A percentile compares a stretch with the other conserved stretches of the same genome.
Conservation (phyloP, 805 yeast genomes). For the Yamadazyma nakazawae region DNA sequence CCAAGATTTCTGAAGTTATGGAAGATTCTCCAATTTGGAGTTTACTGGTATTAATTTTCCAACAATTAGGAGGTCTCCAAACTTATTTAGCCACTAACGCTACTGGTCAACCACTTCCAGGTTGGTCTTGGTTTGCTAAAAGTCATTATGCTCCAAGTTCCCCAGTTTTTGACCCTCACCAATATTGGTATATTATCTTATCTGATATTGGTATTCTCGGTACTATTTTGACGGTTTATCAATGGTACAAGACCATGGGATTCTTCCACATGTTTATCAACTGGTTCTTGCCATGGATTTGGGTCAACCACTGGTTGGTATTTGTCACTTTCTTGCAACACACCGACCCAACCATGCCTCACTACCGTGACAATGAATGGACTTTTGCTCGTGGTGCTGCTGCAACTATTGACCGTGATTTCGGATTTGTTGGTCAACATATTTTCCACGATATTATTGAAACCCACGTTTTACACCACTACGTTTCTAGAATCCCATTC, state of each 20-base stretch:
- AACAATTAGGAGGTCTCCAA: slow-evolving; percentile 57
- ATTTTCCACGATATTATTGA: slow-evolving; percentile 58
- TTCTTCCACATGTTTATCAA: slow-evolving; percentile 48
- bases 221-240: slow-evolving; percentile 45
- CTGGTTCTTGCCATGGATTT: slow-evolving; percentile 58
- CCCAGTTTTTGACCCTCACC: slow-evolving; percentile 52
- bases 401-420: slow-evolving; percentile 60
- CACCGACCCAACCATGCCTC: slow-evolving; percentile 58
- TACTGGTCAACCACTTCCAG: slow-evolving; percentile 49
- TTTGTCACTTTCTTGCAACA: slow-evolving; percentile 62
- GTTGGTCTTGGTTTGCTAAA: slow-evolving; percentile 38
- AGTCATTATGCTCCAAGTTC: slow-evolving; percentile 56
- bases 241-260: slow-evolving; percentile 50
- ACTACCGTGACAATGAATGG: slow-evolving; percentile 55
- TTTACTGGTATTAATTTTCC: slow-evolving; percentile 42
- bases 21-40: slow-evolving; percentile 56
- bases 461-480: slow-evolving; percentile 57
- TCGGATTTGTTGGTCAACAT: slow-evolving; percentile 55
- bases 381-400: slow-evolving; percentile 67
- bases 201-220: slow-evolving; percentile 54
- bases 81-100: slow-evolving; percentile 50
- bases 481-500: slow-evolving; percentile 53
- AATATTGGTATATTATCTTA: slow-evolving; percentile 52
- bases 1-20: slow-evolving; percentile 41
- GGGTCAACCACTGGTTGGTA: slow-evolving; percentile 65